Base-by-base conservation (phyloP, 148 eudicot species). In the Rhododendron vialii region DNA sequence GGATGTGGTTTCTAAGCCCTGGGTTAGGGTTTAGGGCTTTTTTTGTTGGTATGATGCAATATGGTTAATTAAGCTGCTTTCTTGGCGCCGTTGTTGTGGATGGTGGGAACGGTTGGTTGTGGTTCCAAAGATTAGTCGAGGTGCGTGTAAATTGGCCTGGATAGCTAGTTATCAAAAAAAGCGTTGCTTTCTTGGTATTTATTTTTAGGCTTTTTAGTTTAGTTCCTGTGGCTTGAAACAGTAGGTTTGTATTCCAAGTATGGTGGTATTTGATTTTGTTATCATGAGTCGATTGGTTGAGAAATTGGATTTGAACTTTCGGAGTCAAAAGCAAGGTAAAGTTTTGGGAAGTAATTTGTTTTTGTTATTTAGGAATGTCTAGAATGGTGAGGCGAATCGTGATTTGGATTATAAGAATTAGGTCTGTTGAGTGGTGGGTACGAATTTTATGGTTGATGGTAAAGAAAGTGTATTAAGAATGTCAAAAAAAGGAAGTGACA, bases 21-120 rank as follows among this genome's bases (percentile, higher is more conserved):
- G 50, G 48, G 8, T 80, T 86, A 50, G 78, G 84, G 61, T 14
- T 86, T 86, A 33, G 80, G 71, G 83, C 9, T 20, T 59, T 81
- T 41, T 81, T 55, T 53, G 82, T 79, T 26, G 4, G 57, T 48
- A 79, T 48, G 17, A 5, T 48, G 82, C 59, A 47, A 12, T 79
- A 26, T 48, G 59, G 9, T 79, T 48, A 26, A 24, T 13, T 47
- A 10, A 77, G 17, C 24, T 41, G 51, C n/a, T 41, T 41, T 76
- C 48, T 53, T 55, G 61, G 24, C 11, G 2, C 50, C 50, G 11
- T 47, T 9, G 50, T 43, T 2, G 45, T 43, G 45, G 45, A 43
- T 3, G 45, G 45, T 47, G 50, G 50, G 50, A 47, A 41, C 8
- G 45, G 45, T 41, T 7, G 7, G 50, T 7, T 47, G 50, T 47